Conservation (phyloP, 225 moss, liverwort and hornwort species). For the Antitrichia curtipendula region DNA sequence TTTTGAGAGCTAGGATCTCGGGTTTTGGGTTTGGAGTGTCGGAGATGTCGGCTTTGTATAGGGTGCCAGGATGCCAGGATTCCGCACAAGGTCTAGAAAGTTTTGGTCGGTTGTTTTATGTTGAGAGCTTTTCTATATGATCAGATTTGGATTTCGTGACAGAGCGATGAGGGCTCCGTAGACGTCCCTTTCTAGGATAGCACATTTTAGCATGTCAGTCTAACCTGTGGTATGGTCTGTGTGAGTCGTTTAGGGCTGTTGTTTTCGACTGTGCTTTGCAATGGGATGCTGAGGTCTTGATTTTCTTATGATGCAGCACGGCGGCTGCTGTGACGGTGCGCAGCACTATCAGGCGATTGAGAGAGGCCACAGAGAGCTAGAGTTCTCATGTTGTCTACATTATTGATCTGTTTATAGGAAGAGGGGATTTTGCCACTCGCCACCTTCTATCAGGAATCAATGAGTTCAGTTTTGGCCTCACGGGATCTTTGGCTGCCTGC, state of each 20-base stretch:
- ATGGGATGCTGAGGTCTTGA: neutral
- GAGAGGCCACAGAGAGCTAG: conserved; percentile 40
- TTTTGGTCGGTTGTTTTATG: neutral
- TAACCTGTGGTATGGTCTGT: neutral
- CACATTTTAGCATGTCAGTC: neutral
- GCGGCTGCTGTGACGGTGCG: conserved; percentile 32
- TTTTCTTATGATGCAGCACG: conserved; percentile 7
- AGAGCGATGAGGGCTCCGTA: neutral
- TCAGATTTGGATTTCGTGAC: neutral
- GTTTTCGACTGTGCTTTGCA: neutral
- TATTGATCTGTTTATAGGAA: neutral
- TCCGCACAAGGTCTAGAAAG: neutral
- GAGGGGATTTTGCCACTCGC: neutral
- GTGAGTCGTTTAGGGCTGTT: neutral
- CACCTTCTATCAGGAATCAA: neutral
- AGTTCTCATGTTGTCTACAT: neutral
- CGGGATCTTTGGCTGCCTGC: neutral
- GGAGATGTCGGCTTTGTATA: neutral
- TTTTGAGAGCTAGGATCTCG: neutral
- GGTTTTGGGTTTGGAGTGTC: neutral
- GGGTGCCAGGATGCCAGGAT: neutral
- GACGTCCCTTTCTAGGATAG: neutral
- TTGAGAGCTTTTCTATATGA: neutral
- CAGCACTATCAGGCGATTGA: conserved; percentile 37
- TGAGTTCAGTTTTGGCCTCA: neutral